Conservation (phyloP, 1,139 yeast species). For the Sugiyamaella japonica region DNA sequence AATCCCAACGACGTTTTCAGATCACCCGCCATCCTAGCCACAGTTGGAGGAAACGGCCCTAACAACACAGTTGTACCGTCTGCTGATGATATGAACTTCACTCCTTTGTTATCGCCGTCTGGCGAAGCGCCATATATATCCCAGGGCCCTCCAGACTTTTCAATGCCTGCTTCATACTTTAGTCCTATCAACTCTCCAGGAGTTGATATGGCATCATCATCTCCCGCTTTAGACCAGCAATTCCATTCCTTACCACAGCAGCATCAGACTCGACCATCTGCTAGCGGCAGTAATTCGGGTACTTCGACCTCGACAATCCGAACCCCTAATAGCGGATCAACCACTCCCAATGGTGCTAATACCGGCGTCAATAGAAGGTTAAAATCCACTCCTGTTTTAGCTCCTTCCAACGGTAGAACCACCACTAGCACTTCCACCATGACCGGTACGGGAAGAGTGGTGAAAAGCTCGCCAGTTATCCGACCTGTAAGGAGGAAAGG, state of each 20-base stretch:
- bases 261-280: slow-evolving; percentile 19
- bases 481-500: slow-evolving; percentile 15
- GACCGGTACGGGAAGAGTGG: slow-evolving; percentile 9
- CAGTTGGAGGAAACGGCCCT: slow-evolving; percentile 14
- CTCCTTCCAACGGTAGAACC: slow-evolving; percentile 22
- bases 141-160: slow-evolving; percentile 32
- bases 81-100: slow-evolving; percentile 44
- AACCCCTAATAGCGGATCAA: slow-evolving; percentile 11
- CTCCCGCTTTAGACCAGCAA: slow-evolving; percentile 24
- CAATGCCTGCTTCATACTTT: slow-evolving; percentile 42
- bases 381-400: slow-evolving; percentile 20
- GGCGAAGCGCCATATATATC: slow-evolving; percentile 43
- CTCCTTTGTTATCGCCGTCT: slow-evolving; percentile 77
- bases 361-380: slow-evolving; percentile 11
- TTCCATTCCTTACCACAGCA: slow-evolving; percentile 22
- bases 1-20: slow-evolving; percentile 32
- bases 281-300: slow-evolving; percentile 12
- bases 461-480: slow-evolving; percentile 23
- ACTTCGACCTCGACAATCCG: slow-evolving; percentile 10
- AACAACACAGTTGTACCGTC: slow-evolving; percentile 16
- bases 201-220: slow-evolving; percentile 44
- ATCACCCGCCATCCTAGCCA: slow-evolving; percentile 31
- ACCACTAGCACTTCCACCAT: neutral
- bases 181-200: slow-evolving; percentile 61
- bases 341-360: slow-evolving; percentile 20